phyloP scores from a whole-genome alignment of 768 basidiomycete genomes.

The Phylloporus sp. region DNA sequence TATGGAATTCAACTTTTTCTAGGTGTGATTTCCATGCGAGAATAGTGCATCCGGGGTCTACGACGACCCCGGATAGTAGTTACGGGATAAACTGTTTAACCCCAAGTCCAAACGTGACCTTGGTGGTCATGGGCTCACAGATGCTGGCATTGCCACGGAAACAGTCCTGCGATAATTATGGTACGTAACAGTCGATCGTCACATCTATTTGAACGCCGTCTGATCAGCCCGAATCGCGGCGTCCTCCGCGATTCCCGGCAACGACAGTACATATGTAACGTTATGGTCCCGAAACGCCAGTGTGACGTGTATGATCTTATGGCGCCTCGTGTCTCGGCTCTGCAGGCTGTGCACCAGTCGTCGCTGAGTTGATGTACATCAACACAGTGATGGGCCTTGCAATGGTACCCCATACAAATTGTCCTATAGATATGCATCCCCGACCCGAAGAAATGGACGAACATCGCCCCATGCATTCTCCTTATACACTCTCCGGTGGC shows the following conservation, averaged over 20 bases:
- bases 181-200: conserved; percentile 24
- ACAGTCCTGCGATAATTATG: conserved; percentile 16
- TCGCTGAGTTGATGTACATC: conserved; percentile 28
- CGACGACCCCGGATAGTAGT: conserved; percentile 10
- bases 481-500: conserved; percentile 30
- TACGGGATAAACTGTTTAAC: conserved; percentile 7
- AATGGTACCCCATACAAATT: conserved; percentile 28
- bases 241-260: conserved; percentile 24
- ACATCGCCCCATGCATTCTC: conserved; percentile 29
- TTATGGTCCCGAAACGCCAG: conserved; percentile 28
- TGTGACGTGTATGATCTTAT: conserved; percentile 29
- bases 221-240: conserved; percentile 25
- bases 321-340: conserved; percentile 29
- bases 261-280: conserved; percentile 18
- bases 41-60: conserved; percentile 13
- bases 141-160: conserved; percentile 10
- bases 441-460: conserved; percentile 41
- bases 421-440: conserved; percentile 29
- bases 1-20: conserved; percentile 17
- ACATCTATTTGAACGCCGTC: conserved; percentile 21
- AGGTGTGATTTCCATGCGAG: conserved; percentile 1
- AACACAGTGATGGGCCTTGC: conserved; percentile 18
- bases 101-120: not conserved
- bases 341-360: conserved; percentile 25
- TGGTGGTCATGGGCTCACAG: not conserved